These are phyloP conservation scores for Chiua virens DNA, from an alignment of 768 basidiomycete species.

Conservation along the genomic window DNA sequence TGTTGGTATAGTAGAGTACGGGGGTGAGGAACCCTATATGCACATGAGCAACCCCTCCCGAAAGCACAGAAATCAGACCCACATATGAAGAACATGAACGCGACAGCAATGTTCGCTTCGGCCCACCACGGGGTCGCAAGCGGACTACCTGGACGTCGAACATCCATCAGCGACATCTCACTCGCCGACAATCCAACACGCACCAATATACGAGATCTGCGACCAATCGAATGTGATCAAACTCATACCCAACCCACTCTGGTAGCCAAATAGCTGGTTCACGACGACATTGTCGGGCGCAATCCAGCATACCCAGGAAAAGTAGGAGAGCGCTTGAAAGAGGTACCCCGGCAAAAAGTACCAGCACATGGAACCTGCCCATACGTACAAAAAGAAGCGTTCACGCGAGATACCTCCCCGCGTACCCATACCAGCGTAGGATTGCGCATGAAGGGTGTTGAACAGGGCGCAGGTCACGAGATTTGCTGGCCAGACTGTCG, in stretches of 20 bases:
- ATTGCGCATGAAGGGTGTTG: conserved; percentile 68
- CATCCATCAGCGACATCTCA: neutral
- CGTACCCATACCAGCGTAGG: conserved; percentile 42
- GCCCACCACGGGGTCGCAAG: conserved; percentile 86
- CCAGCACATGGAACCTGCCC: conserved; percentile 34
- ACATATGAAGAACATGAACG: conserved; percentile 73
- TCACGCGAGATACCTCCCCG: conserved; percentile 51
- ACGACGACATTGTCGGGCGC: conserved; percentile 65
- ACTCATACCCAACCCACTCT: conserved; percentile 60
- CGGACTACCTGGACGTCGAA: conserved; percentile 36
- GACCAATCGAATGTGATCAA: conserved; percentile 82
- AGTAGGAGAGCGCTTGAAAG: conserved; percentile 63
- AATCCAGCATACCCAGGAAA: conserved; percentile 67
- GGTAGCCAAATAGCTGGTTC: conserved; percentile 75
- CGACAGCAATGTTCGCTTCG: conserved; percentile 62
- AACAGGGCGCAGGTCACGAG: conserved; percentile 70
- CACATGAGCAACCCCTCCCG: conserved; percentile 54
- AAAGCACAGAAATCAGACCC: conserved; percentile 25
- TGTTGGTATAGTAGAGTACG: conserved; percentile 66
- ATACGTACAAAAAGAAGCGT: conserved; percentile 49
- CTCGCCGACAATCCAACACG: neutral
- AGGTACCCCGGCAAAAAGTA: conserved; percentile 75
- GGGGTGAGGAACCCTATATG: conserved; percentile 55
- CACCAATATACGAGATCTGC: conserved; percentile 47
- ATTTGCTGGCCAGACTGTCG: conserved; percentile 71